Percentiles rank a stretch among this genome's conserved stretches.
Evolutionary conservation across 495 filamentous ascomycete genomes (phyloP).

Genomic region (Penicillium canariense): DNA sequence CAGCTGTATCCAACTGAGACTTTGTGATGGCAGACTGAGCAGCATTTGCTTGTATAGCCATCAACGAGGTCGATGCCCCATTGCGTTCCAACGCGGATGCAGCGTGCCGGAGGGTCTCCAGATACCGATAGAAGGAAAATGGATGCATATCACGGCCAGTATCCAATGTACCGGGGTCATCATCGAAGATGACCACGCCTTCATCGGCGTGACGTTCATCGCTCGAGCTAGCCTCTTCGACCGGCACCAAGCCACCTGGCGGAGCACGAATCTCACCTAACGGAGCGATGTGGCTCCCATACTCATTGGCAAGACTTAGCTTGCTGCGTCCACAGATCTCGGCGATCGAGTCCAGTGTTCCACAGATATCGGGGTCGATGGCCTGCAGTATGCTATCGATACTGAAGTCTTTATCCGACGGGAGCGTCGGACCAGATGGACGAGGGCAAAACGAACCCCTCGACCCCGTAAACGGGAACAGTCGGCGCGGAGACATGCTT

Average conservation of each 20-base stretch:
- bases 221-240: constrained; percentile 43
- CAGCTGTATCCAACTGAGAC: background rate
- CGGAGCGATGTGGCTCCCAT: constrained; percentile 61
- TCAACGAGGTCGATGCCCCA: background rate
- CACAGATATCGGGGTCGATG: constrained; percentile 56
- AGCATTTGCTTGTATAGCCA: constrained; percentile 11
- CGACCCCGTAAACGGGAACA: constrained; percentile 28
- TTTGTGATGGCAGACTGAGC: constrained; percentile 10
- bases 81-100: constrained; percentile 19
- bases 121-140: constrained; percentile 35
- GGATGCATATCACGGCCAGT: constrained; percentile 26
- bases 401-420: constrained; percentile 53
- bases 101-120: constrained; percentile 29
- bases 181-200: constrained; percentile 38
- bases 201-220: constrained; percentile 33
- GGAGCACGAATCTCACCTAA: constrained; percentile 54
- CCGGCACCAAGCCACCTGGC: constrained; percentile 34
- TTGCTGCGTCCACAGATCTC: constrained; percentile 63
- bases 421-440: constrained; percentile 34
- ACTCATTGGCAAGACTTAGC: constrained; percentile 61
- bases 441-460: constrained; percentile 15
- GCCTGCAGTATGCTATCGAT: constrained; percentile 59
- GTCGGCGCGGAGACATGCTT: constrained; percentile 37
- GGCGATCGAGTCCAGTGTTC: constrained; percentile 59
- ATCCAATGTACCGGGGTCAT: constrained; percentile 30